phyloP scores from a whole-genome alignment of 2,329 filamentous ascomycete genomes.

The Penicillium sp. region DNA sequence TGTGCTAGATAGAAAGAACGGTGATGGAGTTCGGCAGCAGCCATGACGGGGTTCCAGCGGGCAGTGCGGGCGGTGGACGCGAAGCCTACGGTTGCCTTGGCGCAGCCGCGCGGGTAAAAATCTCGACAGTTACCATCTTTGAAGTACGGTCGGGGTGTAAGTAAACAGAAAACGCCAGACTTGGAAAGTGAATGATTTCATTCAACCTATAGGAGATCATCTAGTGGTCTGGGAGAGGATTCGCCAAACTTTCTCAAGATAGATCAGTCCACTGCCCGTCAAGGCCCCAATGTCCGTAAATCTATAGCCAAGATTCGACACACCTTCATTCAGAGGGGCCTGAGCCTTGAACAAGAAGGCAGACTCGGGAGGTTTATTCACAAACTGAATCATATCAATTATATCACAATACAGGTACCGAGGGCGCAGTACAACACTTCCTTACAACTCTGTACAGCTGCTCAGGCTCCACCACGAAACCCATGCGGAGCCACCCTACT shows the following conservation, averaged over 20 bases:
- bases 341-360: not conserved
- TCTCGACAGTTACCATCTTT: not conserved
- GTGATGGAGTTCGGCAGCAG: constrained; percentile 24
- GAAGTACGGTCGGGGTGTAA: not conserved
- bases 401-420: not conserved
- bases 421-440: not conserved
- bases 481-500: not conserved
- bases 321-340: not conserved
- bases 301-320: not conserved
- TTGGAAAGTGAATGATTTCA: not conserved
- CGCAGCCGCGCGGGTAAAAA: constrained; percentile 19
- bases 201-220: not conserved
- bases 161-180: not conserved
- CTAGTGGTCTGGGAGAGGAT: not conserved
- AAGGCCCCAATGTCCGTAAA: not conserved
- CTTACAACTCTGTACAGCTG: not conserved
- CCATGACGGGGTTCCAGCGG: constrained; percentile 32
- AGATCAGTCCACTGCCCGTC: not conserved
- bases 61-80: constrained; percentile 35
- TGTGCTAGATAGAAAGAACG: constrained; percentile 18
- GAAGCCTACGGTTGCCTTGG: constrained; percentile 32
- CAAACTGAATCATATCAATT: constrained; percentile 1
- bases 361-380: not conserved
- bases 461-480: not conserved
- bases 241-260: not conserved